phyloP scores from a whole-genome alignment of 2,329 filamentous ascomycete species.

The Coniochaeta ligniaria region DNA sequence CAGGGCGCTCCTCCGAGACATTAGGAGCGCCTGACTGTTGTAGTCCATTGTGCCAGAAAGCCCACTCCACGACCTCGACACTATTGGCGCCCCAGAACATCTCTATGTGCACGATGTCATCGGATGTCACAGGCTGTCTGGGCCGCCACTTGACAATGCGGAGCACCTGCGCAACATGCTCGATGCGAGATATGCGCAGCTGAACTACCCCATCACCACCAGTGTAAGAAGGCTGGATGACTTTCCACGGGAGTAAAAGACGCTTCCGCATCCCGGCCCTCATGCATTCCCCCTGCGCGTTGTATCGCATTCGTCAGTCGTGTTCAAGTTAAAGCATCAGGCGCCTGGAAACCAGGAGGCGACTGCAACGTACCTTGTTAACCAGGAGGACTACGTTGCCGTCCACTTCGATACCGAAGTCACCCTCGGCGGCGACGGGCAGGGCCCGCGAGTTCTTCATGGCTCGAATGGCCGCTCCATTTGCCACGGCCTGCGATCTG shows the following conservation, averaged over 20 bases:
- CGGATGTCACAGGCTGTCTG: background rate
- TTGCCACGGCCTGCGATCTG: background rate
- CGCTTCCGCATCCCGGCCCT: background rate
- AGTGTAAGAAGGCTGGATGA: background rate
- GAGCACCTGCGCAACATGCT: background rate
- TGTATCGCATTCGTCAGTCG: background rate
- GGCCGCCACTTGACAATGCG: background rate
- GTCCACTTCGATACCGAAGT: background rate
- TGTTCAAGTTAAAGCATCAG: background rate
- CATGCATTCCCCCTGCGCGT: background rate
- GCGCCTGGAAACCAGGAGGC: background rate
- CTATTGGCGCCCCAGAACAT: background rate
- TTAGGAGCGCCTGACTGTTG: background rate
- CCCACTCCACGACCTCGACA: background rate
- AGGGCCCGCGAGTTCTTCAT: background rate
- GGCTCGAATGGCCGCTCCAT: background rate
- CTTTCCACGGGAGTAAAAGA: background rate
- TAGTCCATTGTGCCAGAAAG: background rate
- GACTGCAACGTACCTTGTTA: background rate
- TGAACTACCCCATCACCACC: background rate
- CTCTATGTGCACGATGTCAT: background rate
- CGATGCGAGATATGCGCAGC: background rate
- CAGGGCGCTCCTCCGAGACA: background rate
- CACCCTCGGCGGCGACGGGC: background rate
- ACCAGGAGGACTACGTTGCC: background rate